Evolutionary conservation across 768 basidiomycete genomes (phyloP).

Genomic region (Russula olivacea): DNA sequence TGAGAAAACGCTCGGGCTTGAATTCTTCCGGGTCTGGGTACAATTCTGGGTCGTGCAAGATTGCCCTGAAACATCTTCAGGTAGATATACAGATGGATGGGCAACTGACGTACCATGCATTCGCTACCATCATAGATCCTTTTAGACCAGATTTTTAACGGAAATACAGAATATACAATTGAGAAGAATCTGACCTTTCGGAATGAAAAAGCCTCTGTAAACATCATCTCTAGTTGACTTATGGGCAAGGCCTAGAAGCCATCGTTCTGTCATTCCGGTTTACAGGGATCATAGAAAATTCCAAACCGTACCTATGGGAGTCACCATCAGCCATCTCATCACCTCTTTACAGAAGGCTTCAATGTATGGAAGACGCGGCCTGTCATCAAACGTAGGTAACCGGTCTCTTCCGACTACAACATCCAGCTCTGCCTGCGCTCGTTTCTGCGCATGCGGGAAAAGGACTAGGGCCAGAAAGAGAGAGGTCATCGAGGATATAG

Average conservation of each 20-base stretch:
- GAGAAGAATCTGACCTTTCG: not conserved
- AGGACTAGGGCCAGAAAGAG: conserved; percentile 30
- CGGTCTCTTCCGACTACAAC: conserved; percentile 25
- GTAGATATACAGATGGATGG: not conserved
- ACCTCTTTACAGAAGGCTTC: conserved; percentile 29
- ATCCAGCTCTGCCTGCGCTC: conserved; percentile 31
- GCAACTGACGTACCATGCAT: not conserved
- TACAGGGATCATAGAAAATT: not conserved
- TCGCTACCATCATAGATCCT: not conserved
- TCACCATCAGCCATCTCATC: conserved; percentile 26
- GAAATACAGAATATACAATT: not conserved
- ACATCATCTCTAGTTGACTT: not conserved
- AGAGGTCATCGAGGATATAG: conserved; percentile 18
- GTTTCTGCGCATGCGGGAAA: conserved; percentile 29
- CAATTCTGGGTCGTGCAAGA: not conserved
- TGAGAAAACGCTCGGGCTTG: not conserved
- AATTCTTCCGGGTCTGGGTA: not conserved
- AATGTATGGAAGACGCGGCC: conserved; percentile 28
- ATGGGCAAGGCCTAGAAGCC: not conserved
- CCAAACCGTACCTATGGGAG: conserved; percentile 7
- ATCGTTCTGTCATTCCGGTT: not conserved
- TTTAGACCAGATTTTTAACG: not conserved
- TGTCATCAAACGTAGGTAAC: conserved; percentile 30
- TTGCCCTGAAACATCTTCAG: not conserved
- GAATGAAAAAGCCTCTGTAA: not conserved